Evolutionary conservation across 2,329 filamentous ascomycete species (phyloP).

Genomic region (Elsinoe necatrix): DNA sequence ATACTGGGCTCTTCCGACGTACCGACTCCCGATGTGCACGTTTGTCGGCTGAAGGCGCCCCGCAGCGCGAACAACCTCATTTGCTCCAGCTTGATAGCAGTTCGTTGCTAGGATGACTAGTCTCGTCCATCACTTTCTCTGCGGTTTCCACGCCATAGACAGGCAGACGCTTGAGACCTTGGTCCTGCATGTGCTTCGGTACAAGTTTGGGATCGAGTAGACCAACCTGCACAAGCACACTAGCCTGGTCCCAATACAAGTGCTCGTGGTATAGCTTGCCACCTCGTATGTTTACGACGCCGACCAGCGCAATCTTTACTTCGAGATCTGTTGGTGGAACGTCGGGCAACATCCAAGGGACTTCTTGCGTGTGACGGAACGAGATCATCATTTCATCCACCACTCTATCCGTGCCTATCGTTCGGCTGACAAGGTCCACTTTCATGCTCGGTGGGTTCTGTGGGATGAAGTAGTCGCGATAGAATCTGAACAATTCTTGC

Average conservation of each 20-base stretch:
- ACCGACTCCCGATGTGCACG: conserved; percentile 64
- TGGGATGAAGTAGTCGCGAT: conserved; percentile 48
- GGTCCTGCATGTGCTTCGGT: conserved; percentile 27
- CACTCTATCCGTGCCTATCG: conserved; percentile 47
- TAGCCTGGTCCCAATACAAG: conserved; percentile 54
- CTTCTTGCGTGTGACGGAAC: conserved; percentile 48
- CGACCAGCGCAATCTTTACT: conserved; percentile 50
- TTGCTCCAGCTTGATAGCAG: conserved; percentile 30
- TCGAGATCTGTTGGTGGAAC: conserved; percentile 47
- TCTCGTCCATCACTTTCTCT: conserved; percentile 34
- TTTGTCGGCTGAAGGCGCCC: conserved; percentile 54
- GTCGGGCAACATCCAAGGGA: conserved; percentile 51
- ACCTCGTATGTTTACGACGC: conserved; percentile 46
- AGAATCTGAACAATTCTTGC: conserved; percentile 42
- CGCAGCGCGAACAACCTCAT: conserved; percentile 9
- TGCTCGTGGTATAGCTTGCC: conserved; percentile 49
- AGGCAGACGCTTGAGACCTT: conserved; percentile 33
- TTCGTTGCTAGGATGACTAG: conserved; percentile 34
- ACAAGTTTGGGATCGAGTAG: conserved; percentile 47
- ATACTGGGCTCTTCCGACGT: conserved; percentile 81
- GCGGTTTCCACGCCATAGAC: conserved; percentile 35
- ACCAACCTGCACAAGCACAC: conserved; percentile 48
- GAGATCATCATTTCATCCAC: conserved; percentile 51
- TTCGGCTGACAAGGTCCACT: conserved; percentile 48
- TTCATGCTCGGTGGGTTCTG: conserved; percentile 46